phyloP scores from a whole-genome alignment of 345 rosid species.

The Chamaenerion angustifolium region DNA sequence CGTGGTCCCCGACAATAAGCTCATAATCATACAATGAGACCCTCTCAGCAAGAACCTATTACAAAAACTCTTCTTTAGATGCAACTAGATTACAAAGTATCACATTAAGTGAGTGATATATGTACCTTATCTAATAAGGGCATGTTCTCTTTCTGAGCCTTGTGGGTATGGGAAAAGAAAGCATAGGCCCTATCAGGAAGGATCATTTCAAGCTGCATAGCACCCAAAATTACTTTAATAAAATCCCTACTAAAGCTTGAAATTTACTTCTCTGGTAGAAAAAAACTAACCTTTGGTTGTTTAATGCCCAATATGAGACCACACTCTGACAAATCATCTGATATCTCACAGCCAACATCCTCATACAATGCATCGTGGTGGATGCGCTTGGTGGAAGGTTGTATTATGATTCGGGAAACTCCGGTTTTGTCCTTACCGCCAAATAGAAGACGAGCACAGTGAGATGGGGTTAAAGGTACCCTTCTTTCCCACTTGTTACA shows the following conservation, averaged over 20 bases:
- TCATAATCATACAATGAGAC: slow-evolving; percentile 78
- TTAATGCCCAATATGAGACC: slow-evolving; percentile 77
- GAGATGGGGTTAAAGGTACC: slow-evolving; percentile 75
- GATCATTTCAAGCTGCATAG: slow-evolving; percentile 53
- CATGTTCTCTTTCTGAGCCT: slow-evolving; percentile 82
- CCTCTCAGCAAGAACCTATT: slow-evolving; percentile 55
- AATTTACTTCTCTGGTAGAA: background rate
- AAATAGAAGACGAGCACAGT: slow-evolving; percentile 74
- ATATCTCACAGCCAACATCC: slow-evolving; percentile 73
- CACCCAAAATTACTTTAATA: background rate
- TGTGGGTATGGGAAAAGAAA: slow-evolving; percentile 86
- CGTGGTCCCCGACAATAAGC: slow-evolving; percentile 64
- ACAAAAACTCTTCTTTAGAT: background rate
- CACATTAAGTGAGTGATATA: background rate
- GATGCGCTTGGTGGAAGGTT: slow-evolving; percentile 86
- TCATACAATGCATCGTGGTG: slow-evolving; percentile 71
- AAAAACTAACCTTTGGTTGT: slow-evolving; percentile 46
- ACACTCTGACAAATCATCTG: slow-evolving; percentile 78
- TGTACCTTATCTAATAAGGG: slow-evolving; percentile 68
- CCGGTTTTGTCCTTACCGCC: slow-evolving; percentile 58
- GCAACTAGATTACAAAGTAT: too few relatives aligned
- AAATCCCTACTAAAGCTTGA: background rate
- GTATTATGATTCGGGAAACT: slow-evolving; percentile 59
- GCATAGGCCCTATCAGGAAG: slow-evolving; percentile 79
- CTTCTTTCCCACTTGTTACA: slow-evolving; percentile 91